Percentiles rank a stretch among this genome's conserved stretches.
Evolutionary conservation across 2,329 filamentous ascomycete species (phyloP).

Genomic region (Microthyrium microscopicum): DNA sequence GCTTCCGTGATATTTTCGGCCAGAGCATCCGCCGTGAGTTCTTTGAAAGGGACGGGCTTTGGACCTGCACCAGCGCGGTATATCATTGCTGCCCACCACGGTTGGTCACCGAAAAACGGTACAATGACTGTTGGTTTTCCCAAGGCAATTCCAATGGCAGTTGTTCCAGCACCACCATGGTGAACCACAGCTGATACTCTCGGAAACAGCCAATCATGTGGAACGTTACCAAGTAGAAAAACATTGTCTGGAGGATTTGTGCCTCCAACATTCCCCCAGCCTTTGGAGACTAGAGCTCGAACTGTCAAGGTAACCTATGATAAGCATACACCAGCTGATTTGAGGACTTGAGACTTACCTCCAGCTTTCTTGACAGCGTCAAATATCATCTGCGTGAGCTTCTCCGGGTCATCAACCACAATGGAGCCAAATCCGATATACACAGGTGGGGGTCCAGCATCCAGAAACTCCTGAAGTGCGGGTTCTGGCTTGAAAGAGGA

Average conservation of each 20-base stretch:
- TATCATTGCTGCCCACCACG: conserved; percentile 26
- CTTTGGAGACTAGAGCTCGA: conserved; percentile 85
- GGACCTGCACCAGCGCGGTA: conserved; percentile 24
- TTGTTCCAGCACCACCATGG: conserved; percentile 89
- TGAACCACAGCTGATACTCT: conserved; percentile 90
- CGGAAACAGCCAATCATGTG: conserved; percentile 90
- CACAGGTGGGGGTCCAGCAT: conserved; percentile 59
- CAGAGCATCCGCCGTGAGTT: conserved; percentile 22
- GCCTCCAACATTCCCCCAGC: conserved; percentile 76
- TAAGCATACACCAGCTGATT: not conserved
- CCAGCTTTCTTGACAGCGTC: conserved; percentile 82
- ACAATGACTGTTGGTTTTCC: conserved; percentile 89
- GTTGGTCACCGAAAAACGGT: conserved; percentile 91
- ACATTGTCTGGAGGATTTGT: conserved; percentile 50
- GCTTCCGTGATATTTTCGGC: conserved; percentile 22
- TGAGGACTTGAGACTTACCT: too few relatives aligned
- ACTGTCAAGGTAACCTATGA: conserved; percentile 21
- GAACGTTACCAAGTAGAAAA: conserved; percentile 71
- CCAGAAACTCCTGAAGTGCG: conserved; percentile 67
- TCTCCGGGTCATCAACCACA: conserved; percentile 78
- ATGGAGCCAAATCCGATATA: conserved; percentile 97
- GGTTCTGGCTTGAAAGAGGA: conserved; percentile 53
- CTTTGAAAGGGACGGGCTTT: conserved; percentile 22
- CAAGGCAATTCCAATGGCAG: conserved; percentile 76
- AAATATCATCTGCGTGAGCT: conserved; percentile 82